phyloP scores from a whole-genome alignment of 768 basidiomycete genomes.

The Leccinum subgranulosum region DNA sequence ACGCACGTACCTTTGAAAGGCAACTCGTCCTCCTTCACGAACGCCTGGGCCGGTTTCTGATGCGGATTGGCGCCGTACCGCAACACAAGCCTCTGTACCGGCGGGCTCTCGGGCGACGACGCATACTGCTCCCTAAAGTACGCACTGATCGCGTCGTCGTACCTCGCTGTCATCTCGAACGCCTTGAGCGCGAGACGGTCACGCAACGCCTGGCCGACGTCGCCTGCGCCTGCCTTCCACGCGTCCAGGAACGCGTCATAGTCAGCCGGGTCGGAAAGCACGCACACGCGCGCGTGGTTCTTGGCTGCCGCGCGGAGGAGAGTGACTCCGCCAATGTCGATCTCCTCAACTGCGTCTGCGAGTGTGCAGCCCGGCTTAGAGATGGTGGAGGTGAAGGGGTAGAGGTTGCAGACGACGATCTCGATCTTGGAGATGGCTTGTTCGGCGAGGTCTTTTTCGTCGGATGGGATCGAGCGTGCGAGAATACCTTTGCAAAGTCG shows the following conservation, averaged over 20 bases:
- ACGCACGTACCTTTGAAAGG: constrained; percentile 84
- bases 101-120: constrained; percentile 71
- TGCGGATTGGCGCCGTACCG: constrained; percentile 98
- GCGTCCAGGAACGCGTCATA: constrained; percentile 79
- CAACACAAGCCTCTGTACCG: constrained; percentile 80
- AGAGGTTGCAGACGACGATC: constrained; percentile 98
- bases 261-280: constrained; percentile 86
- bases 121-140: constrained; percentile 98
- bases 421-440: constrained; percentile 90
- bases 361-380: constrained; percentile 86
- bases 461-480: constrained; percentile 86
- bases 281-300: constrained; percentile 90
- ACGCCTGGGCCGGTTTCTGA: constrained; percentile 97
- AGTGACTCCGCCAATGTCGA: constrained; percentile 98
- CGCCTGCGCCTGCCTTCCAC: constrained; percentile 73
- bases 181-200: constrained; percentile 91
- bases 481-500: constrained; percentile 70
- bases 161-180: constrained; percentile 93
- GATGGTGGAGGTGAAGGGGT: constrained; percentile 93
- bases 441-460: constrained; percentile 77
- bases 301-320: constrained; percentile 97
- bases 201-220: constrained; percentile 67
- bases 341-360: constrained; percentile 92
- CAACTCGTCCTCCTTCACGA: constrained; percentile 80
- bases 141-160: constrained; percentile 92